Base-by-base conservation (phyloP, 1,284 basidiomycete species). In the Sparassis latifolia region DNA sequence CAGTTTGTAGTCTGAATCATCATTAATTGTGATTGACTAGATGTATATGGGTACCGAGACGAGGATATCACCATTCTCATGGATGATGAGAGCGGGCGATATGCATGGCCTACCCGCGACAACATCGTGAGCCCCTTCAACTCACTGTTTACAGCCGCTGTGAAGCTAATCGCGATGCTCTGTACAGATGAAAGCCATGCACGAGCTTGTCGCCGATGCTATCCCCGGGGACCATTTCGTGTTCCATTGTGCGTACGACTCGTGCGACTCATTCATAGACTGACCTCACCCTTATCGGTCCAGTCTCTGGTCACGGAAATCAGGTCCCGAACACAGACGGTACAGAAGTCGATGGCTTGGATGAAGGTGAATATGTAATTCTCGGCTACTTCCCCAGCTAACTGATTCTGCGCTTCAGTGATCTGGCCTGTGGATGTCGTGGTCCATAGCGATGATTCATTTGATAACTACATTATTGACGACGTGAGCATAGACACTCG, bases 221-320 rank as follows among this genome's bases (percentile, higher is more conserved):
- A 53, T 49, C 4, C 46, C 53, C 2, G 59, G 58, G 0, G 62
- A 62, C 37, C 57, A 55, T 32, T 55, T 61, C 44, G 52, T 62
- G 2, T 61, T 61, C 46, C 61, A 62, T 10, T 61, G 62, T 63
- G 43, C 33, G 62, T 41, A 20, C 5, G 2, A 10, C 4, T n/a
- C 33, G 20, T 46, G 10, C 9, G 10, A 3, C 12, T 3, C 32
- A 20, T 38, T 38, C 27, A 20, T 4, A 33, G 33, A 30, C 31
- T 45, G 33, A 28, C 30, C 28, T 10, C 12, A 35, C 12, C 33
- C 10, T 32, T 5, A 5, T 12, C 20, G 20, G 20, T 20, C 20
- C 20, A 64, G 62, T 60, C 49, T 60, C 61, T 27, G 62, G 62
- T 2, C 62, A 64, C 45, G 61, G 61, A 10, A 42, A 45, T 5